phyloP scores from a whole-genome alignment of 75 land plant genomes.

The Azolla pinnata region DNA sequence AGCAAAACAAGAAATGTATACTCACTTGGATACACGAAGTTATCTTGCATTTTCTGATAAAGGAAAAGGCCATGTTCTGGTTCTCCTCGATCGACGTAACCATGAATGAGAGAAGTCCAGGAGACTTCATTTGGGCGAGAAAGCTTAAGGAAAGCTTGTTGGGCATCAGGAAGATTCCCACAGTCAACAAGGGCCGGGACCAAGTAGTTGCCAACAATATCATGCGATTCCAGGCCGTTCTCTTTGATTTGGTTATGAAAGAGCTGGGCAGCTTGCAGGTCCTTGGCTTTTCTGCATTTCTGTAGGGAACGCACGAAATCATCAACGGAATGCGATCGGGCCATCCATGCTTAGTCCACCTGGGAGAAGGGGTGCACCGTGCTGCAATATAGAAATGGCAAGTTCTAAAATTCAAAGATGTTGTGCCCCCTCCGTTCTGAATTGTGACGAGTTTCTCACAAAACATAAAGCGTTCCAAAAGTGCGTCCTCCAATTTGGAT shows the following conservation, averaged over 20 bases:
- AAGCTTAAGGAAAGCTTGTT: neutral
- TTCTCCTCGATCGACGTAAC: conserved; percentile 6
- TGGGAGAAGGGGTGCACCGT: too few relatives aligned
- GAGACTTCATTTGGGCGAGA: conserved; percentile 5
- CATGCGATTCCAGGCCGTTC: conserved; percentile 3
- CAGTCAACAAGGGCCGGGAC: conserved; percentile 2
- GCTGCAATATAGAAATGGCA: too few relatives aligned
- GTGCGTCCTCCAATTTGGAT: too few relatives aligned
- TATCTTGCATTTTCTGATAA: conserved; percentile 5
- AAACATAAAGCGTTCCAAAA: too few relatives aligned
- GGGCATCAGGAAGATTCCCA: conserved; percentile 2
- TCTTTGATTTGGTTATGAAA: neutral
- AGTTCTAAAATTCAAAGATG: too few relatives aligned
- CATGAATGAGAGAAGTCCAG: conserved; percentile 20
- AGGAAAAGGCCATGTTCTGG: conserved; percentile 5
- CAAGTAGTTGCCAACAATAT: neutral
- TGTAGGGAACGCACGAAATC: neutral
- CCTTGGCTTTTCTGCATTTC: neutral
- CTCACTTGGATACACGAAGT: neutral
- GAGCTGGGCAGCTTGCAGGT: neutral
- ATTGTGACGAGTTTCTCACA: too few relatives aligned
- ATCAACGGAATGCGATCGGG: neutral
- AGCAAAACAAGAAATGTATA: conserved; percentile 30
- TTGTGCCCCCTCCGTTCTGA: too few relatives aligned
- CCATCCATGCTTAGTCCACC: too few relatives aligned